Conservation (phyloP, 768 basidiomycete genomes). For the Fibroporia radiculosa region DNA sequence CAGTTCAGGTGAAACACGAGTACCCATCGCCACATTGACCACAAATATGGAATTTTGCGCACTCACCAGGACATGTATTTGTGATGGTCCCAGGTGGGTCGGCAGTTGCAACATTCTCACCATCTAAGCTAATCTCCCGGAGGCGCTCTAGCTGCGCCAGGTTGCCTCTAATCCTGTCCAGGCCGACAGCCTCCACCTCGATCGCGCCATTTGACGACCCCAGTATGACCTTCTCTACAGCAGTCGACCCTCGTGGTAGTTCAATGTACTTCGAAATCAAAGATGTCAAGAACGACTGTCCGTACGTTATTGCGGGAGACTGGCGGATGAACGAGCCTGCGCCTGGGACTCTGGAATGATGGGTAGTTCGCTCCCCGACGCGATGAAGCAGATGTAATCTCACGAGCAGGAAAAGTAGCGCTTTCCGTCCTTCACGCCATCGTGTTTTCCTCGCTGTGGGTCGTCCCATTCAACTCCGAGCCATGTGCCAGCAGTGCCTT, state of each 20-base stretch:
- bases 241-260: conserved; percentile 39
- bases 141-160: conserved; percentile 60
- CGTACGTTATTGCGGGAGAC: conserved; percentile 48
- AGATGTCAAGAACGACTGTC: conserved; percentile 67
- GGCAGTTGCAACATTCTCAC: conserved; percentile 49
- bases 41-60: not conserved
- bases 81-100: conserved; percentile 42
- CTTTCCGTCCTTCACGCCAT: conserved; percentile 70
- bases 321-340: conserved; percentile 80
- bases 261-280: conserved; percentile 76
- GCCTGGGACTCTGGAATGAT: conserved; percentile 38
- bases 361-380: not conserved
- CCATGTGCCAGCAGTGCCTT: conserved; percentile 64
- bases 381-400: conserved; percentile 10
- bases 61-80: conserved; percentile 63
- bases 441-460: conserved; percentile 75
- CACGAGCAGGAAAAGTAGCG: conserved; percentile 78
- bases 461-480: conserved; percentile 99
- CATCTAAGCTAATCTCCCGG: conserved; percentile 75
- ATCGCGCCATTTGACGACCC: conserved; percentile 82
- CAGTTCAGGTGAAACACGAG: not conserved
- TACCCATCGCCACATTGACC: not conserved
- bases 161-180: conserved; percentile 71
- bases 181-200: conserved; percentile 75
- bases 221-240: conserved; percentile 56